A percentile compares a stretch with the other conserved stretches of the same genome.
Evolutionary conservation across 1,139 yeast genomes (phyloP).

Genomic region (Geotrichum citri-aurantii): DNA sequence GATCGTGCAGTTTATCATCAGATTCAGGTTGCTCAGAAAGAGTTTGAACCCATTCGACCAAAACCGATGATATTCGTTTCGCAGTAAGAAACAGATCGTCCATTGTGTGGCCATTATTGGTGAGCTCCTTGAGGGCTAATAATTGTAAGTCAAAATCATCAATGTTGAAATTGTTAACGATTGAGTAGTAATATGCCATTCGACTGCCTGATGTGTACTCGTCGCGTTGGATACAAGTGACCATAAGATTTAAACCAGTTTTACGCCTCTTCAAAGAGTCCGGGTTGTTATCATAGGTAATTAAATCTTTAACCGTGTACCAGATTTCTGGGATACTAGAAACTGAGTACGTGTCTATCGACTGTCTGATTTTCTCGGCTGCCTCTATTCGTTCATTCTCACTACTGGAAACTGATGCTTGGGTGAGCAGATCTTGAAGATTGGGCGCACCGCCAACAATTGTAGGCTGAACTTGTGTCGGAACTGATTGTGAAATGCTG

Average conservation of each 20-base stretch:
- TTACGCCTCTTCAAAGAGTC: constrained; percentile 41
- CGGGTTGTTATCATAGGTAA: constrained; percentile 40
- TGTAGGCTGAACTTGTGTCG: constrained; percentile 44
- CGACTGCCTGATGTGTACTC: constrained; percentile 45
- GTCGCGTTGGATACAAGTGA: constrained; percentile 52
- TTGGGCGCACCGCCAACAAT: constrained; percentile 60
- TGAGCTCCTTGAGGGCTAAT: constrained; percentile 46
- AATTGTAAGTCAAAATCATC: constrained; percentile 56
- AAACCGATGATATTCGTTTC: constrained; percentile 42
- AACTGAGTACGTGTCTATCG: constrained; percentile 49
- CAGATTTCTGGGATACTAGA: constrained; percentile 69
- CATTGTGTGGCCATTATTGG: constrained; percentile 57
- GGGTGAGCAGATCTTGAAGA: constrained; percentile 42
- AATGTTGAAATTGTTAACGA: constrained; percentile 45
- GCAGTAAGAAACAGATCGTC: constrained; percentile 50
- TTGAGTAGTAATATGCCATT: constrained; percentile 55
- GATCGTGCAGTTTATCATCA: constrained; percentile 32
- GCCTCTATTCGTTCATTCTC: constrained; percentile 47
- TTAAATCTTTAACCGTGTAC: constrained; percentile 59
- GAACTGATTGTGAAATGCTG: constrained; percentile 29
- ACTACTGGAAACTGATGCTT: constrained; percentile 38
- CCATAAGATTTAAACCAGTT: constrained; percentile 50
- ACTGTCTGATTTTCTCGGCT: constrained; percentile 47
- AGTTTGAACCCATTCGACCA: constrained; percentile 36
- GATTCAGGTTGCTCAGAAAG: constrained; percentile 29